Evolutionary conservation across 1,139 yeast species (phyloP).

Genomic region (Pichia cactophila): DNA sequence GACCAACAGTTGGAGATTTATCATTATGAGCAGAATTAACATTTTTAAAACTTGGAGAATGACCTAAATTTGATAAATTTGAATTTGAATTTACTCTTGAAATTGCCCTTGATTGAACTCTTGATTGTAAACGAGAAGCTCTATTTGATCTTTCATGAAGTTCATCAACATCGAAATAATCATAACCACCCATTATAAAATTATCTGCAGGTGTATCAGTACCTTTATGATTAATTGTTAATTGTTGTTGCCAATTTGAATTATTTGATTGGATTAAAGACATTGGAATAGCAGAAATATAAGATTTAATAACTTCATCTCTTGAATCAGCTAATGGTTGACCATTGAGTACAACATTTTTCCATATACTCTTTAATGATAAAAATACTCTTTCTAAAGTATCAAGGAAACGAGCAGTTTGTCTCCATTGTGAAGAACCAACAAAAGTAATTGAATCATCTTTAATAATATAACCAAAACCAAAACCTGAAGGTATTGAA

Average conservation of each 20-base stretch:
- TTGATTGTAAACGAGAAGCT: slow-evolving; percentile 22
- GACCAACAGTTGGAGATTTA: slow-evolving; percentile 7
- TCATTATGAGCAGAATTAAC: slow-evolving; percentile 5
- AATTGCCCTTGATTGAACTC: slow-evolving; percentile 19
- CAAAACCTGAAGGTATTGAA: slow-evolving; percentile 67
- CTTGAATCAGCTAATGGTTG: slow-evolving; percentile 10
- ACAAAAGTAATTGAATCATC: slow-evolving; percentile 58
- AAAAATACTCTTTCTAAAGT: slow-evolving; percentile 55
- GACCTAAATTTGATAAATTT: slow-evolving; percentile 8
- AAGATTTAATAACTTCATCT: slow-evolving; percentile 20
- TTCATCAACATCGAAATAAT: slow-evolving; percentile 67
- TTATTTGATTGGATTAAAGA: slow-evolving; percentile 25
- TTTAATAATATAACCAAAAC: slow-evolving; percentile 63
- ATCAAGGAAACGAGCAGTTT: slow-evolving; percentile 58
- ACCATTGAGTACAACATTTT: slow-evolving; percentile 21
- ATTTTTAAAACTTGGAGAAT: slow-evolving; percentile 11
- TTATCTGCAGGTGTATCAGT: slow-evolving; percentile 12
- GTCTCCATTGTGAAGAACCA: slow-evolving; percentile 63
- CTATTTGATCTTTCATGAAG: slow-evolving; percentile 30
- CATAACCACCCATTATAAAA: slow-evolving; percentile 57
- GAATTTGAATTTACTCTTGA: slow-evolving; percentile 15
- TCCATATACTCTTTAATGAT: slow-evolving; percentile 44
- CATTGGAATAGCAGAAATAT: slow-evolving; percentile 26
- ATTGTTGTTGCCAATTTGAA: slow-evolving; percentile 12
- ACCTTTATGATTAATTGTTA: not conserved